A percentile compares a stretch with the other conserved stretches of the same genome.
These are phyloP conservation scores for Thamnidium elegans DNA, from an alignment of 192 early-diverging fungal species.

Conservation along the genomic window DNA sequence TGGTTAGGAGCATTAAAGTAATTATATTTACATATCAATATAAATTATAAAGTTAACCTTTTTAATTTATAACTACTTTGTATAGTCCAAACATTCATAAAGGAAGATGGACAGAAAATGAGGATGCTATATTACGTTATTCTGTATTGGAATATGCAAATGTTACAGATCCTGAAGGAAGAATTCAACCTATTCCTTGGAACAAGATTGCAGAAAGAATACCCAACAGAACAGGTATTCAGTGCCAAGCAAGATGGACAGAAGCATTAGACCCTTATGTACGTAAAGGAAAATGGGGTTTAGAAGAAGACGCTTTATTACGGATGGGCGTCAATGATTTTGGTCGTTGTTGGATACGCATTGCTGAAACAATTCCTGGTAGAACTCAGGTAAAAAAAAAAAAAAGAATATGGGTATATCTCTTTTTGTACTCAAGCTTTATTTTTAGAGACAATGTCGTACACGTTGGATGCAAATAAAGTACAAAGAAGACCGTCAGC, in stretches of 20 bases:
- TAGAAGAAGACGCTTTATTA: slow-evolving; percentile 51
- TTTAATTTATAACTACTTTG: slow-evolving; percentile 4
- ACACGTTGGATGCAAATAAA: slow-evolving; percentile 60
- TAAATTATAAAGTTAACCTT: neutral
- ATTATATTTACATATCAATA: neutral
- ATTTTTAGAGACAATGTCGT: slow-evolving; percentile 49
- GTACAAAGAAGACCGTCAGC: slow-evolving; percentile 36
- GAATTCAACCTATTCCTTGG: slow-evolving; percentile 42
- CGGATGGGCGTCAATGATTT: slow-evolving; percentile 46
- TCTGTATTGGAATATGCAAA: slow-evolving; percentile 43
- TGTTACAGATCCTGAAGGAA: slow-evolving; percentile 37
- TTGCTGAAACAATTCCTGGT: slow-evolving; percentile 54
- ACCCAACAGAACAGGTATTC: slow-evolving; percentile 54
- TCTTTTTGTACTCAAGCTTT: slow-evolving; percentile 12
- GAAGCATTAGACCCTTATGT: slow-evolving; percentile 58
- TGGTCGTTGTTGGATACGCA: slow-evolving; percentile 56
- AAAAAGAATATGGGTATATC: too few relatives aligned
- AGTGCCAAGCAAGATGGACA: slow-evolving; percentile 59
- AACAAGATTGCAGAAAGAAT: slow-evolving; percentile 46
- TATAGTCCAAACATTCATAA: slow-evolving; percentile 47
- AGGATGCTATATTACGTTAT: slow-evolving; percentile 41
- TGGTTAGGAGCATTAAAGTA: slow-evolving; percentile 50
- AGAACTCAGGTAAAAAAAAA: slow-evolving; percentile 51
- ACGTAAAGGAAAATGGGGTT: slow-evolving; percentile 50
- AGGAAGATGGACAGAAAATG: slow-evolving; percentile 49